These are phyloP conservation scores for Mycena filopes DNA, from an alignment of 768 basidiomycete genomes.

Conservation along the genomic window DNA sequence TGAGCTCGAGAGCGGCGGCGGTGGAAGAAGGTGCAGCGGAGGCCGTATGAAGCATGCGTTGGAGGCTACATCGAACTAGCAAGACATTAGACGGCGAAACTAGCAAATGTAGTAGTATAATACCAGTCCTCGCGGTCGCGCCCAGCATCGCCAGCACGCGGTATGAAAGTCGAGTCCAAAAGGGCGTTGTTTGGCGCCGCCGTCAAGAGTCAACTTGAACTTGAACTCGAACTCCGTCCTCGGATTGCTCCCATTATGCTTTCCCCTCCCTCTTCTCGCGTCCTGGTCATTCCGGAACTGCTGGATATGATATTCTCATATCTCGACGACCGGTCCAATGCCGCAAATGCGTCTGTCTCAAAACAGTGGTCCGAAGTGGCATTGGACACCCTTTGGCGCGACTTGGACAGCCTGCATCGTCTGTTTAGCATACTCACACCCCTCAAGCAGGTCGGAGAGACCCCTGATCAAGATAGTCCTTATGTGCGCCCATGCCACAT, in stretches of 20 bases:
- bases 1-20: constrained; percentile 77
- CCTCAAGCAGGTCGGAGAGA: constrained; percentile 36
- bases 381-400: constrained; percentile 67
- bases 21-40: constrained; percentile 49
- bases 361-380: constrained; percentile 69
- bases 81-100: not conserved
- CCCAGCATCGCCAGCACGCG: constrained; percentile 21
- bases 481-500: constrained; percentile 36
- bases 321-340: constrained; percentile 53
- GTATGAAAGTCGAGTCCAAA: not conserved
- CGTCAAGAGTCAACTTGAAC: not conserved
- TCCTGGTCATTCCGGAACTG: constrained; percentile 67
- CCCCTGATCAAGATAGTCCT: constrained; percentile 40
- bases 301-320: constrained; percentile 65
- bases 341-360: constrained; percentile 63
- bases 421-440: constrained; percentile 64
- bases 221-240: not conserved
- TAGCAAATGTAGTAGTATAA: no score
- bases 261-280: constrained; percentile 38
- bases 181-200: not conserved
- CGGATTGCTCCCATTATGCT: not conserved
- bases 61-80: constrained; percentile 31
- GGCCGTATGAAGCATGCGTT: constrained; percentile 34
- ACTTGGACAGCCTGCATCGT: constrained; percentile 55
- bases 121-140: constrained; percentile 21